phyloP scores from a whole-genome alignment of 2,329 filamentous ascomycete genomes.

The Aspergillus sp. region DNA sequence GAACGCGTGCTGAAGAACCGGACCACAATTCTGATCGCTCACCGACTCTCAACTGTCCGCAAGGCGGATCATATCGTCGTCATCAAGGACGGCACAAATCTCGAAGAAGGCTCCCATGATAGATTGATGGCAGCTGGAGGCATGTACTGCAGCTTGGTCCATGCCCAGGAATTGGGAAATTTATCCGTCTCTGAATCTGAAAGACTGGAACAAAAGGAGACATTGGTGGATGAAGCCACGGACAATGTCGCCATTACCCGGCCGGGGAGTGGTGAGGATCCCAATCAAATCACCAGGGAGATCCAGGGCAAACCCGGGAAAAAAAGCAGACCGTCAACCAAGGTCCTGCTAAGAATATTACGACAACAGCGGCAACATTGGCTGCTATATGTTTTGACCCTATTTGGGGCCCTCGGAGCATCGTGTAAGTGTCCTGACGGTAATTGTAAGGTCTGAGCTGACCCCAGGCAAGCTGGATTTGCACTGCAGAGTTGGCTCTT shows the following conservation, averaged over 20 bases:
- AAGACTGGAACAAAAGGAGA: background rate
- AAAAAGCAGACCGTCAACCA: too few species aligned
- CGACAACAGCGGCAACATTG: background rate
- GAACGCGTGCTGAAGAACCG: conserved; percentile 81
- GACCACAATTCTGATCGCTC: conserved; percentile 94
- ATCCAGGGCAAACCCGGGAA: too few species aligned
- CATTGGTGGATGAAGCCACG: background rate
- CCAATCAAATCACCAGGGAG: too few species aligned
- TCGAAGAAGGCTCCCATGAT: conserved; percentile 89
- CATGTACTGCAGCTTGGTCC: conserved; percentile 81
- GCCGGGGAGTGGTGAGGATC: too few species aligned
- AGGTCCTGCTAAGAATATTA: too few species aligned
- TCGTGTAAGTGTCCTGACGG: background rate
- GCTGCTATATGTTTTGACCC: background rate
- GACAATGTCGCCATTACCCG: background rate
- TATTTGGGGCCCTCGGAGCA: background rate
- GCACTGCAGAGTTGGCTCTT: conserved; percentile 46
- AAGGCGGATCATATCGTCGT: conserved; percentile 95
- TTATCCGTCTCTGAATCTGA: background rate
- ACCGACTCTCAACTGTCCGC: conserved; percentile 90
- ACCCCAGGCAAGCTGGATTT: conserved; percentile 22
- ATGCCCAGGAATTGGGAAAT: conserved; percentile 61
- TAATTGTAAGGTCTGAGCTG: background rate
- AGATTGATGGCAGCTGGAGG: conserved; percentile 68
- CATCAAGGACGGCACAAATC: conserved; percentile 76